Evolutionary conservation across 2,329 filamentous ascomycete genomes (phyloP).

Genomic region (Aspergillus sp.): DNA sequence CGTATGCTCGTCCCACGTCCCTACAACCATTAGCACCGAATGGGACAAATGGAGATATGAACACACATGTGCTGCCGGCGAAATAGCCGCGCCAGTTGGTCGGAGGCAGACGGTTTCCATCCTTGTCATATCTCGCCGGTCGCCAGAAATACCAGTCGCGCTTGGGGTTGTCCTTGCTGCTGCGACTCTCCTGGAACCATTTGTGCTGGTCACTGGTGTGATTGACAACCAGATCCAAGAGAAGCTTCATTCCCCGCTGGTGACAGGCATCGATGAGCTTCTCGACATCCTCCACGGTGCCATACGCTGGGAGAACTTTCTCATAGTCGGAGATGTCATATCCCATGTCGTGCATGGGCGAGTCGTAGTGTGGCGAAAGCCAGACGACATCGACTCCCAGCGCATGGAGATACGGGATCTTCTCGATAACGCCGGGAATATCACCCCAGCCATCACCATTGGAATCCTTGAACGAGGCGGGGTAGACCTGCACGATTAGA

Average conservation of each 20-base stretch:
- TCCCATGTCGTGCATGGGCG: constrained; percentile 66
- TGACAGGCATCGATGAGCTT: constrained; percentile 55
- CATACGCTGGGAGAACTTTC: constrained; percentile 59
- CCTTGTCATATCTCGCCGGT: constrained; percentile 45
- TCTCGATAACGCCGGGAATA: constrained; percentile 60
- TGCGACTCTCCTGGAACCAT: constrained; percentile 65
- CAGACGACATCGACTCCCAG: constrained; percentile 65
- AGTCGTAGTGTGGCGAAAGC: constrained; percentile 65
- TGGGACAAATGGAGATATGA: neutral
- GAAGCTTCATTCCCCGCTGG: constrained; percentile 60
- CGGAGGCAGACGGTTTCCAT: constrained; percentile 62
- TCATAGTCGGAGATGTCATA: constrained; percentile 68
- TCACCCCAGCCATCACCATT: constrained; percentile 64
- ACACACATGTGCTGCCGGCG: constrained; percentile 54
- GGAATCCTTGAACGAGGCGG: constrained; percentile 47
- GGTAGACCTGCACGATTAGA: constrained; percentile 19
- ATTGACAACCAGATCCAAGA: constrained; percentile 71
- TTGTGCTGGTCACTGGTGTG: constrained; percentile 67
- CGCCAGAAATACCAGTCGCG: constrained; percentile 62
- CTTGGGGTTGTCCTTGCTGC: constrained; percentile 56
- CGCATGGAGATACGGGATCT: constrained; percentile 60
- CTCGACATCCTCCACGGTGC: constrained; percentile 60
- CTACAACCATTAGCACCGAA: neutral
- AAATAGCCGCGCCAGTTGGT: constrained; percentile 70
- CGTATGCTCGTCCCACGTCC: constrained; percentile 65